Evolutionary conservation across 2,329 filamentous ascomycete species (phyloP).

Genomic region (Ilyonectria robusta): DNA sequence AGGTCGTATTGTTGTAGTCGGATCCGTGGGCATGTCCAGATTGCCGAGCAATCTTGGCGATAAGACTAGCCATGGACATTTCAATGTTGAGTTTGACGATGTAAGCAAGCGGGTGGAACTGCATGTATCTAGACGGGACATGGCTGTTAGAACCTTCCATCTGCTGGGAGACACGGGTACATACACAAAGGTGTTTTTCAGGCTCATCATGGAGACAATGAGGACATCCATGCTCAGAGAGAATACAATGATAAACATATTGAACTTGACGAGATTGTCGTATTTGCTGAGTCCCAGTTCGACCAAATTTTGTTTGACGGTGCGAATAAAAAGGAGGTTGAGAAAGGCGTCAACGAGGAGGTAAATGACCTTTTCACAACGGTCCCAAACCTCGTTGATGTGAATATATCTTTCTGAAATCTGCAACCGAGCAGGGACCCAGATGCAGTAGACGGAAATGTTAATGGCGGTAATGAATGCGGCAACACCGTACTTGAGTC

Average conservation of each 20-base stretch:
- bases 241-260: conserved; percentile 9
- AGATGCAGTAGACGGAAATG: conserved; percentile 62
- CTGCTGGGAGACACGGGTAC: neutral
- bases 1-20: conserved; percentile 5
- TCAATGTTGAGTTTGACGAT: conserved; percentile 33
- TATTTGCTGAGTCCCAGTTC: conserved; percentile 61
- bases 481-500: conserved; percentile 25
- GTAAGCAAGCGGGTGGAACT: neutral
- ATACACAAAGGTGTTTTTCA: conserved; percentile 1
- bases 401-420: conserved; percentile 54
- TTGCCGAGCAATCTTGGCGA: neutral
- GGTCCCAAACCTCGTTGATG: conserved; percentile 63
- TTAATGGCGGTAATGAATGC: conserved; percentile 60
- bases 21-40: conserved; percentile 5
- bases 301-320: conserved; percentile 59
- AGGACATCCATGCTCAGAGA: conserved; percentile 14
- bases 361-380: conserved; percentile 62
- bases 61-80: conserved; percentile 39
- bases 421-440: conserved; percentile 62
- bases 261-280: conserved; percentile 12
- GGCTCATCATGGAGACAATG: conserved; percentile 6
- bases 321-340: conserved; percentile 60
- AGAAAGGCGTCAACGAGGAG: conserved; percentile 59
- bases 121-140: neutral
- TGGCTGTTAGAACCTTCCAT: conserved; percentile 5